A percentile compares a stretch with the other conserved stretches of the same genome.
These are phyloP conservation scores for Candida quercuum DNA, from an alignment of 805 yeast species.

Conservation along the genomic window DNA sequence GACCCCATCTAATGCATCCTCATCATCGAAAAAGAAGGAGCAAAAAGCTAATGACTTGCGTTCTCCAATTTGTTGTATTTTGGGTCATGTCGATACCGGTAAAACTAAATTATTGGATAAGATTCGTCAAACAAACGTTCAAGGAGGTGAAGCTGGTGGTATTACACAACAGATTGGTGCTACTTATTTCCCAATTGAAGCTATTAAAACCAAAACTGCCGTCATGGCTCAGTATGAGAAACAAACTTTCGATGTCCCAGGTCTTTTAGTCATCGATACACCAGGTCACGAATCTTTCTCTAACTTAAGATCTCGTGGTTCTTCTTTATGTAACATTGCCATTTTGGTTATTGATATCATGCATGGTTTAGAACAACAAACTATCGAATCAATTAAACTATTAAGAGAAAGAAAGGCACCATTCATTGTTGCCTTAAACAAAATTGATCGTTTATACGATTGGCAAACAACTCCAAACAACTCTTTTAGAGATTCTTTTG, in stretches of 20 bases:
- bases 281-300: constrained; percentile 99
- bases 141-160: constrained; percentile 99
- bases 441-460: constrained; percentile 94
- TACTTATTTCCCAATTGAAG: constrained; percentile 96
- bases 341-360: constrained; percentile 96
- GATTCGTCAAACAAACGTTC: constrained; percentile 97
- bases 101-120: constrained; percentile 95
- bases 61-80: constrained; percentile 97
- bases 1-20: constrained; percentile 17
- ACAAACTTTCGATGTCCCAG: constrained; percentile 90
- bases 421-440: constrained; percentile 93
- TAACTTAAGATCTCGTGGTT: constrained; percentile 97
- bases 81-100: constrained; percentile 99
- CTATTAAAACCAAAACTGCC: constrained; percentile 84
- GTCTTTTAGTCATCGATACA: constrained; percentile 92
- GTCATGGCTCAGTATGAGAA: constrained; percentile 87
- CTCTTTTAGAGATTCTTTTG: constrained; percentile 91
- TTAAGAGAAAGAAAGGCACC: constrained; percentile 98
- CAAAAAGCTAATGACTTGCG: constrained; percentile 58
- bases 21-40: constrained; percentile 18
- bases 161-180: constrained; percentile 99
- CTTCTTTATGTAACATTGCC: constrained; percentile 98
- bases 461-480: constrained; percentile 91
- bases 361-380: constrained; percentile 99
- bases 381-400: constrained; percentile 86